Evolutionary conservation across 495 filamentous ascomycete species (phyloP).

Genomic region (Lichina pygmaea): DNA sequence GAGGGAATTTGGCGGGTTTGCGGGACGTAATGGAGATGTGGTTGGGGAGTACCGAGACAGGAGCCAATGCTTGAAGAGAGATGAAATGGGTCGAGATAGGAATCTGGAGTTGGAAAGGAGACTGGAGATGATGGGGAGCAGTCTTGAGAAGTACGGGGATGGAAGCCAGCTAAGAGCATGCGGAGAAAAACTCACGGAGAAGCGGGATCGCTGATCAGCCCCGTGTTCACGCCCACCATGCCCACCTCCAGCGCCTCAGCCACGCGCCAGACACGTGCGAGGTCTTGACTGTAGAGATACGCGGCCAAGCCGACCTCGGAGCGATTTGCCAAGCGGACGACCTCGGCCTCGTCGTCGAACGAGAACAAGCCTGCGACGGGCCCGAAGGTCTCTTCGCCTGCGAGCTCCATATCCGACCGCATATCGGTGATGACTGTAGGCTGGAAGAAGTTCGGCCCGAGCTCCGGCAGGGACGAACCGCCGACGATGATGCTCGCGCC

Average conservation of each 20-base stretch:
- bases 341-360: constrained; percentile 64
- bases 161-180: neutral
- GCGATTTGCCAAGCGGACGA: constrained; percentile 49
- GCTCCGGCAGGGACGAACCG: constrained; percentile 33
- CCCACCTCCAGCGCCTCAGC: constrained; percentile 70
- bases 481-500: constrained; percentile 46
- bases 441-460: constrained; percentile 56
- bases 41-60: no score
- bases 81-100: no score
- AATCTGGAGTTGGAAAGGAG: no score
- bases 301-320: constrained; percentile 60
- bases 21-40: no score
- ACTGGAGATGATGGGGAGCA: no score
- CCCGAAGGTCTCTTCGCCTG: constrained; percentile 68
- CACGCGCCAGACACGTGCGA: constrained; percentile 44
- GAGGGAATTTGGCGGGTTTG: no score
- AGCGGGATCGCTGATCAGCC: constrained; percentile 56
- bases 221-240: constrained; percentile 76
- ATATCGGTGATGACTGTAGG: constrained; percentile 63
- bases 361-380: constrained; percentile 63
- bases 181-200: constrained; percentile 22
- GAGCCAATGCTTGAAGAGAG: no score
- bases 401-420: constrained; percentile 51
- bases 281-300: constrained; percentile 62
- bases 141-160: neutral